Conservation (phyloP, 345 rosid genomes). For the Brassica nigra region DNA sequence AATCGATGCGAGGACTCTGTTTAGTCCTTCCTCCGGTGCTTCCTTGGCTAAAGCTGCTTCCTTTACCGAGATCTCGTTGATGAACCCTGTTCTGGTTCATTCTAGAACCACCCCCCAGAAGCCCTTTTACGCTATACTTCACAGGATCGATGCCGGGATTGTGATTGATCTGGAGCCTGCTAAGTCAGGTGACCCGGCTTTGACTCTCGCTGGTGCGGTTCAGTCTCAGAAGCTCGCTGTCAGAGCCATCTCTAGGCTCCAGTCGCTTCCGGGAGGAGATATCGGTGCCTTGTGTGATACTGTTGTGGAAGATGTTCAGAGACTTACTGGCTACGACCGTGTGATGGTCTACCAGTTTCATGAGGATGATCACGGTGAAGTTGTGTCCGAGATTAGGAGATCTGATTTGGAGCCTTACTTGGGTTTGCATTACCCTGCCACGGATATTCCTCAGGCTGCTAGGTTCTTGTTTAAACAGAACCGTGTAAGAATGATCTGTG, state of each 20-base stretch:
- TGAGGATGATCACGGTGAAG: constrained; percentile 88
- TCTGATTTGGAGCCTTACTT: constrained; percentile 86
- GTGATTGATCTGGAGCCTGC: constrained; percentile 92
- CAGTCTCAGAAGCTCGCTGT: constrained; percentile 89
- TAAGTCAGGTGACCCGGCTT: constrained; percentile 54
- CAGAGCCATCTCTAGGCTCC: constrained; percentile 78
- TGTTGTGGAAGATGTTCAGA: constrained; percentile 83
- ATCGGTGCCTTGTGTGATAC: constrained; percentile 80
- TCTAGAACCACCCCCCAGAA: constrained; percentile 54
- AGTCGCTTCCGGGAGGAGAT: constrained; percentile 81
- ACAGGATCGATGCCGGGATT: constrained; percentile 72
- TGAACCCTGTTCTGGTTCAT: constrained; percentile 73
- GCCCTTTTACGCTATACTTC: constrained; percentile 80
- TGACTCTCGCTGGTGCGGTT: constrained; percentile 75
- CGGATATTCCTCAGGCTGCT: constrained; percentile 85
- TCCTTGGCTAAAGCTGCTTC: constrained; percentile 68
- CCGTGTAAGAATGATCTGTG: constrained; percentile 77
- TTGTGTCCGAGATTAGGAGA: constrained; percentile 79
- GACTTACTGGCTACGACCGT: constrained; percentile 82
- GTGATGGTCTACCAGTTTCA: constrained; percentile 90
- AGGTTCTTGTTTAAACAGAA: constrained; percentile 86
- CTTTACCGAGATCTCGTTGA: constrained; percentile 64
- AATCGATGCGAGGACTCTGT: constrained; percentile 65
- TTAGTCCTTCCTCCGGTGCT: constrained; percentile 56
- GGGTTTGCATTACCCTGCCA: constrained; percentile 89